Evolutionary conservation across 257 asterid species (phyloP).

Genomic region (Phtheirospermum japonicum): DNA sequence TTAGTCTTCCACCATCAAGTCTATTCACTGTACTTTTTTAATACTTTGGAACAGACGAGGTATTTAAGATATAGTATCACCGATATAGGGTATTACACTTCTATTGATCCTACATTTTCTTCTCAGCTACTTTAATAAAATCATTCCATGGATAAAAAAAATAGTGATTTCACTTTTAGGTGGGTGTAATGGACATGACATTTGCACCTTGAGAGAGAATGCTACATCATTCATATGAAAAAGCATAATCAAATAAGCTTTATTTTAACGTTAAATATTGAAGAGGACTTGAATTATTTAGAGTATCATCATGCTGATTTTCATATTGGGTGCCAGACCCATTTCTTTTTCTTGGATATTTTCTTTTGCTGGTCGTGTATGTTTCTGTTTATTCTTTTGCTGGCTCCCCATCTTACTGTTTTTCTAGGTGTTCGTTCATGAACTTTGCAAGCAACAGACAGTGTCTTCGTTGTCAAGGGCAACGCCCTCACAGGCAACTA

Average conservation of each 20-base stretch:
- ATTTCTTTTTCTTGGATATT: background rate
- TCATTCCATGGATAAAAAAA: too few species aligned
- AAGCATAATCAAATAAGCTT: constrained; percentile 5
- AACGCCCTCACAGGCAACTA: constrained; percentile 61
- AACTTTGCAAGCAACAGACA: constrained; percentile 65
- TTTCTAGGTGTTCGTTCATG: constrained; percentile 70
- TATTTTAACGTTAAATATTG: background rate
- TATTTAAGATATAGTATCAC: background rate
- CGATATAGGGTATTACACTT: background rate
- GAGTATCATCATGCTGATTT: too few species aligned
- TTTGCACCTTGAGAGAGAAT: background rate
- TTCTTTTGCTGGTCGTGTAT: background rate
- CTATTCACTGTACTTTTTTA: background rate
- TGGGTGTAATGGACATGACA: constrained; percentile 6
- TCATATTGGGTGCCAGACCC: background rate
- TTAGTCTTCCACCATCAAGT: background rate
- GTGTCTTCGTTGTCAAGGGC: constrained; percentile 64
- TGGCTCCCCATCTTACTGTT: constrained; percentile 20
- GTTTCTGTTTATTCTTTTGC: constrained; percentile 6
- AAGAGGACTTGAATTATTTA: background rate
- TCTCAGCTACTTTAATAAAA: too few species aligned
- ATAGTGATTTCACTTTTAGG: background rate
- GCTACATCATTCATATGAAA: background rate
- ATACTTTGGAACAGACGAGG: background rate
- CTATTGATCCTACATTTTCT: background rate